Base-by-base conservation (phyloP, 2,329 filamentous ascomycete species). In the Pseudogymnoascus pannorum region DNA sequence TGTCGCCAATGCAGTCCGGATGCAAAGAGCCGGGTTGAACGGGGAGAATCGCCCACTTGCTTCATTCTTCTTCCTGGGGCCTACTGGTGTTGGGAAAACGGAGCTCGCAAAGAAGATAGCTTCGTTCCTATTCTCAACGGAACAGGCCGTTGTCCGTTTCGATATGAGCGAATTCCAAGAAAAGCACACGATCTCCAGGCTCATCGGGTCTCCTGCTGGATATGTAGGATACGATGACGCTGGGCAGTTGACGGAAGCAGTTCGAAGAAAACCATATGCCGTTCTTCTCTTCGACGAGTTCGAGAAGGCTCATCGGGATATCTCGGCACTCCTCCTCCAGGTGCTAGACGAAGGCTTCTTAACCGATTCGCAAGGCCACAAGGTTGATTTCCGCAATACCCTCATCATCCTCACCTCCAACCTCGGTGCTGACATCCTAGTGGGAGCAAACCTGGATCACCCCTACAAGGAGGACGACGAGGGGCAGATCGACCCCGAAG, bases 101-200 rank as follows among this genome's bases (percentile, higher is more conserved):
- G 92, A 97, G 72, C 84, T 97, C 1, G 96, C 92, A 81, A 97
- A 97, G 80, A 93, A 95, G 73, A 87, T 99, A 68, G 94, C 94
- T 1, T 84, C 83, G 62, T 97, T 97, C 77, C 79, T 99, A 36
- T 99, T 97, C 76, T 94, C 89, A 0, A 96, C 91, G 1, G 91
- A 96, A 69, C 86, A 86, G 26, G 93, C 94, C 2, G 91, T 99
- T 24, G 85, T 97, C 33, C 84, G 94, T 33, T 97, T 97, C 74
- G 94, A 97, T 74, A 97, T 97, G 94, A 91, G 87, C 68, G 94
- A 99, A 72, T 97, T 97, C 73, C 92, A 96, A 72, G 94, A 97
- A 72, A 96, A 96, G 74, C 93, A 97, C 72, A 97, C 94, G 3
- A 89, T 97, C 61, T 96, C 91, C 26, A 84, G 93, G 16, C 82